These are phyloP conservation scores for Condylostoma magnum DNA, from an alignment of 169 alveolate species.

Conservation along the genomic window DNA sequence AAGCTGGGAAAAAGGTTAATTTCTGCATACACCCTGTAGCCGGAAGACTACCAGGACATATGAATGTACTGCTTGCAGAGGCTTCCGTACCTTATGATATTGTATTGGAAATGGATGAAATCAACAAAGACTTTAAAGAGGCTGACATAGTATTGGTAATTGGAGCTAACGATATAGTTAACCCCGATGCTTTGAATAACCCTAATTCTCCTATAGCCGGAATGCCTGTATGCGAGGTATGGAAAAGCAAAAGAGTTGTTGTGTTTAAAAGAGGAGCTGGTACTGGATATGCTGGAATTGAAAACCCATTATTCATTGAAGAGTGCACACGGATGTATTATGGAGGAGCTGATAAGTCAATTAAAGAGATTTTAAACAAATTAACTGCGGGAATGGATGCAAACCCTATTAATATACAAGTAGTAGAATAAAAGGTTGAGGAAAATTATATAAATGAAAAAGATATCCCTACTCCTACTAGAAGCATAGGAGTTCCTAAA, in stretches of 20 bases:
- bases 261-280: slow-evolving; percentile 91
- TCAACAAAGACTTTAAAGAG: slow-evolving; percentile 71
- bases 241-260: slow-evolving; percentile 90
- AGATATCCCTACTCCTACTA: slow-evolving; percentile 33
- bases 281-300: slow-evolving; percentile 93
- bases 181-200: slow-evolving; percentile 87
- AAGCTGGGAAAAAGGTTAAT: slow-evolving; percentile 81
- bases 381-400: too few relatives aligned
- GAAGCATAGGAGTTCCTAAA: slow-evolving; percentile 56
- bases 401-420: too few relatives aligned
- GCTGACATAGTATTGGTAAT: slow-evolving; percentile 85
- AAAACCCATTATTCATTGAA: slow-evolving; percentile 90
- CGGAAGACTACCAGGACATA: slow-evolving; percentile 97
- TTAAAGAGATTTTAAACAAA: background rate
- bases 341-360: slow-evolving; percentile 84
- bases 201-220: slow-evolving; percentile 88
- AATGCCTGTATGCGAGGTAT: slow-evolving; percentile 94
- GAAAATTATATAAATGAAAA: background rate
- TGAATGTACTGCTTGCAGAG: slow-evolving; percentile 94
- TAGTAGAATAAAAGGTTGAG: too few relatives aligned
- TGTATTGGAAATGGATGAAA: slow-evolving; percentile 94
- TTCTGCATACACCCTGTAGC: slow-evolving; percentile 97
- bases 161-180: slow-evolving; percentile 95
- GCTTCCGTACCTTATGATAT: slow-evolving; percentile 93
- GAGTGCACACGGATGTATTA: slow-evolving; percentile 84